Base-by-base conservation (phyloP, 2,329 filamentous ascomycete genomes). In the Aspergillus pseudoterreus region DNA sequence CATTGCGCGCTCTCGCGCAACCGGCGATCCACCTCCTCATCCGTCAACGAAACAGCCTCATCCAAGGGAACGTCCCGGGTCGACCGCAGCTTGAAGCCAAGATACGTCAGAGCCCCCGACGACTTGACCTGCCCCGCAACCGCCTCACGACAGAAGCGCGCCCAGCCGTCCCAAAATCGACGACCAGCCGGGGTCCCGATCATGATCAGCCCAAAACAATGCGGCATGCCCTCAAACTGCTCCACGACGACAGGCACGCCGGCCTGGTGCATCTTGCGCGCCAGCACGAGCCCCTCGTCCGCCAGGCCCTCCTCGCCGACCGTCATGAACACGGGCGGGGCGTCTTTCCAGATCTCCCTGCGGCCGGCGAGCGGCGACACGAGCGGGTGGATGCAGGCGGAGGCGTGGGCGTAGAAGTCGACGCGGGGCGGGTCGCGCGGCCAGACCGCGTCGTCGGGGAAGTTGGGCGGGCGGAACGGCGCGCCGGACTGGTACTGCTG, bases 151-250 rank as follows among this genome's bases (percentile, higher is more conserved):
- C 68, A 71, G 49, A 90, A 90, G 2, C 65, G 68, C 0, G 80
- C 71, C 79, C 83, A 83, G 3, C 73, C 71, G 12, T 76, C 67
- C 51, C 82, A 78, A 60, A 82, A 87, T 44, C 78, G 75, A 57
- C 64, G 71, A 2, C 78, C 71, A 27, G 71, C 75, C 1, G 74
- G 63, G 2, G 77, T 65, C 4, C 71, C 68, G 1, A 75, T 68
- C 50, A 89, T 70, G 1, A 88, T 56, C 56, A 83, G 61, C 0
- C 79, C 82, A 63, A 90, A 75, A 45, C 73, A 75, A 52, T 77
- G 74, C 9, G 74, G 74, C 70, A 75, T 74, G 9, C 73, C 74
- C 52, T 77, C 74, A 45, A 71, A 75, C 43, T 70, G 68, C 43
- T 75, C 69, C 5, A 73, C 64, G 3, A 71, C 56, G 9, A 75